Base-by-base conservation (phyloP, 2,329 filamentous ascomycete genomes). In the Sclerotinia sclerotiorum region DNA sequence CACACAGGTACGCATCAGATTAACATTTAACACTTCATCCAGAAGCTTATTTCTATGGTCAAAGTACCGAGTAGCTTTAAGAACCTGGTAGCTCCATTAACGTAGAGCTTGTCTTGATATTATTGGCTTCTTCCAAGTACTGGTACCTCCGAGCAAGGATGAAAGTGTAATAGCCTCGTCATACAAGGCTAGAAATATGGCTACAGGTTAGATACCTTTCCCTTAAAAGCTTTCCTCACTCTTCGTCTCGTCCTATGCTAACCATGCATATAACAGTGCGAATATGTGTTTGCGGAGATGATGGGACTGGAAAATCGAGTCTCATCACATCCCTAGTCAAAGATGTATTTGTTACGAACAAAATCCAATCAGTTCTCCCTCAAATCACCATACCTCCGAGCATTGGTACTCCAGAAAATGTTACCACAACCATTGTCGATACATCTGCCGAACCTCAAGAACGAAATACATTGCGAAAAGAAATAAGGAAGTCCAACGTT, bases 391-490 rank as follows among this genome's bases (percentile, higher is more conserved):
- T 99, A 49, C 94, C 94, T 52, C 94, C 94, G 29, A 94, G 90
- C 75, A 91, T 97, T 73, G 93, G 93, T 69, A 97, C 94, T 7
- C 94, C 94, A 60, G 94, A 98, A 76, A 97, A 97, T 84, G 93
- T 98, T 78, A 97, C 93, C 61, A 99, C 95, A 17, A 97, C 93
- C 73, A 94, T 99, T 75, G 93, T 99, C 82, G 95, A 99, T 80
- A 99, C 95, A 44, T 98, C 94, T 46, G 93, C 95, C 49, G 87
- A 97, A 13, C 95, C 95, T 0, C 94, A 97, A 79, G 94, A 99
- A 78, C 90, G 95, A 73, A 92, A 90, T 69, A 94, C 90, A 24
- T 84, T 99, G 69, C 90, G 94, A 70, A 95, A 95, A 78, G 95
- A 98, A 81, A 94, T 99, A 71, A 89, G 95, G 72, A 97, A 97